Conservation (phyloP, 768 basidiomycete genomes). For the Leccinum longicurvipes region DNA sequence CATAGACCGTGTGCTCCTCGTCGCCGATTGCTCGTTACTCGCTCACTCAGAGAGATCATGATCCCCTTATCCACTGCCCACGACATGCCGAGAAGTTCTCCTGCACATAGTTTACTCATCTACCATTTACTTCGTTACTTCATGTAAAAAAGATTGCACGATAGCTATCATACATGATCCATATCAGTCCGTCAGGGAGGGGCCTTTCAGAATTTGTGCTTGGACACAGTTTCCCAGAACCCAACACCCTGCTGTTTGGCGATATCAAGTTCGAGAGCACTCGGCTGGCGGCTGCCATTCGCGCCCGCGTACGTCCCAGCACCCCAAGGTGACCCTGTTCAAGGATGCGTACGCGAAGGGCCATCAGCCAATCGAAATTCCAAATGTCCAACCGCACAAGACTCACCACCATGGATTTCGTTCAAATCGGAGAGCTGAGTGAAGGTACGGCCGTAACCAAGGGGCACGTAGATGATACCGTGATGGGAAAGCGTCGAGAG, state of each 20-base stretch:
- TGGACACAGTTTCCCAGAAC: constrained; percentile 50
- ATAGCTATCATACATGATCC: neutral
- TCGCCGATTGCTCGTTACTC: no score
- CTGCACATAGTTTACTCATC: neutral
- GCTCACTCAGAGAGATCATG: no score
- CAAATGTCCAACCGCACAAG: neutral
- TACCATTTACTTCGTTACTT: neutral
- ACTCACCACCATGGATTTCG: constrained; percentile 60
- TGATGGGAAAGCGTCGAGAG: constrained; percentile 68
- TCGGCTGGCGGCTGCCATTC: constrained; percentile 49
- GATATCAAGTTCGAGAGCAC: constrained; percentile 47
- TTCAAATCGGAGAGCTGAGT: constrained; percentile 39
- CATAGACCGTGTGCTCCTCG: no score
- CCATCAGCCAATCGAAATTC: neutral
- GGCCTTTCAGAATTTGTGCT: constrained; percentile 28
- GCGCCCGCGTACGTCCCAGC: constrained; percentile 58
- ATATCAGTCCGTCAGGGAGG: neutral
- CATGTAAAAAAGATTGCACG: neutral
- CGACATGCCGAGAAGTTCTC: no score
- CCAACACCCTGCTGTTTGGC: constrained; percentile 48
- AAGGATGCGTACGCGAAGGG: neutral
- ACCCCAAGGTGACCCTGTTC: constrained; percentile 72
- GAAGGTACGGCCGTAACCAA: constrained; percentile 57
- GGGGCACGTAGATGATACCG: constrained; percentile 67
- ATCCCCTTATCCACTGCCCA: no score